phyloP scores from a whole-genome alignment of 169 alveolate species.

The Eimeria sp. region DNA sequence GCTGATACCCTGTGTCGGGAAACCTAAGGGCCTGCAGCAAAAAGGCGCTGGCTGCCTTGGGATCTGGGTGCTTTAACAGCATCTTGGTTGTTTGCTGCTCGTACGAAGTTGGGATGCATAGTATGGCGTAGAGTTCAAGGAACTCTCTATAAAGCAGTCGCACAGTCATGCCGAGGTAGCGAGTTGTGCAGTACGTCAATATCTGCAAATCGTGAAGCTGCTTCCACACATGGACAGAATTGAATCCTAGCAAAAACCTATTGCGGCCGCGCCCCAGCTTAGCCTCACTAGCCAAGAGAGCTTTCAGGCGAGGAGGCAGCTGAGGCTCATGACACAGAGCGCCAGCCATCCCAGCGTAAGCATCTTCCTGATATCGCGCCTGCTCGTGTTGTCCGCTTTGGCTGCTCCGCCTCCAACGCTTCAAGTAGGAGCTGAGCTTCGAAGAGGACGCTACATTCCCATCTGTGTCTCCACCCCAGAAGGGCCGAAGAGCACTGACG shows the following conservation, averaged over 20 bases:
- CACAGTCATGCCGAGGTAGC: conserved; percentile 71
- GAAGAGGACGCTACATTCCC: conserved; percentile 11
- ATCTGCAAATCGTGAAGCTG: conserved; percentile 60
- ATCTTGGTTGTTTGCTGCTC: conserved; percentile 12
- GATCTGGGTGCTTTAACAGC: conserved; percentile 17
- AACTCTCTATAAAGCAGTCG: conserved; percentile 42
- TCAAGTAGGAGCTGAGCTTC: conserved; percentile 9
- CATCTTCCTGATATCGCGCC: not conserved
- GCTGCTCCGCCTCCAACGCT: conserved; percentile 43
- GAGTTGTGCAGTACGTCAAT: conserved; percentile 50
- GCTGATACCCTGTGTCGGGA: conserved; percentile 75
- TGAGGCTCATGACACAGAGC: conserved; percentile 26
- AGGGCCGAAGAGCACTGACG: conserved; percentile 33
- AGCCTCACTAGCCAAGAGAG: conserved; percentile 11
- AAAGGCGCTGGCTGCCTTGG: conserved; percentile 47
- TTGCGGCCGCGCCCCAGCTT: not conserved
- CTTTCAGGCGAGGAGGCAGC: conserved; percentile 3
- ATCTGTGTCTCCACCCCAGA: not conserved
- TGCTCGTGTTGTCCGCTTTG: not conserved
- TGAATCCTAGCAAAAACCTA: conserved; percentile 7
- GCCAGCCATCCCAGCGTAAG: not conserved
- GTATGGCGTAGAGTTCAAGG: conserved; percentile 47
- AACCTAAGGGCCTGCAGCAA: conserved; percentile 63
- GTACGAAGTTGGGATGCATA: conserved; percentile 55
- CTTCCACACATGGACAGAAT: conserved; percentile 37